Percentiles rank a stretch among this genome's conserved stretches.
phyloP scores from a whole-genome alignment of 1,284 basidiomycete species.

The Coniferiporia weirii region DNA sequence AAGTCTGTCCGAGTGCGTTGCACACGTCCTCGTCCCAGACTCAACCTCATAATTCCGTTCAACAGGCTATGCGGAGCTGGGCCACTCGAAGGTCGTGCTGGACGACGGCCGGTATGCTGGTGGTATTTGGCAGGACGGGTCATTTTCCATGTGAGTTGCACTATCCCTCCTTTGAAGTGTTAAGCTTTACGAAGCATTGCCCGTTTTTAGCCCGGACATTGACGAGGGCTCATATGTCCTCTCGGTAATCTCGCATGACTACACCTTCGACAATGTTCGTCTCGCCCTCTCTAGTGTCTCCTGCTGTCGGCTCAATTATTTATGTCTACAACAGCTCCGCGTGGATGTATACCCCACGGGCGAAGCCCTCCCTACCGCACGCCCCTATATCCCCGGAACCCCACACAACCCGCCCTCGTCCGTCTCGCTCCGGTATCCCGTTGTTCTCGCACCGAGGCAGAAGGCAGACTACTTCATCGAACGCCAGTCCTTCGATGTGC shows the following conservation, averaged over 20 bases:
- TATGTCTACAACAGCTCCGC: slow-evolving; percentile 41
- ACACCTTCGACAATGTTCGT: slow-evolving; percentile 62
- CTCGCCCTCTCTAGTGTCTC: slow-evolving; percentile 6
- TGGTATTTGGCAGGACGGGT: slow-evolving; percentile 50
- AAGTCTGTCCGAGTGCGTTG: slow-evolving; percentile 51
- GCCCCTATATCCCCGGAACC: slow-evolving; percentile 63
- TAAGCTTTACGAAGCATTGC: slow-evolving; percentile 18
- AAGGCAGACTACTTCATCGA: slow-evolving; percentile 66
- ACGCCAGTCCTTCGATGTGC: slow-evolving; percentile 65
- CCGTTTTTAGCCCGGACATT: slow-evolving; percentile 50
- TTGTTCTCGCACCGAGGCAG: slow-evolving; percentile 47
- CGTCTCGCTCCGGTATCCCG: slow-evolving; percentile 61
- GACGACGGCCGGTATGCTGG: slow-evolving; percentile 52
- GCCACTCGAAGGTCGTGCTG: slow-evolving; percentile 52
- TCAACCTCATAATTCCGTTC: slow-evolving; percentile 2
- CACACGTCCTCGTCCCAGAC: neutral
- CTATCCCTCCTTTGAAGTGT: neutral
- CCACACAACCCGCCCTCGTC: slow-evolving; percentile 56
- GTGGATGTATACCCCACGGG: slow-evolving; percentile 52
- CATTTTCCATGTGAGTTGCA: slow-evolving; percentile 56
- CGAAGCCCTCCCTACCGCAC: slow-evolving; percentile 43
- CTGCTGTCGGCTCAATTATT: slow-evolving; percentile 6
- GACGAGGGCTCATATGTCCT: slow-evolving; percentile 61
- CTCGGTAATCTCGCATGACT: slow-evolving; percentile 58
- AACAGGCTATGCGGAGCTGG: slow-evolving; percentile 42